Conservation (phyloP, 225 moss, liverwort and hornwort species). For the Takakia lepidozioides region DNA sequence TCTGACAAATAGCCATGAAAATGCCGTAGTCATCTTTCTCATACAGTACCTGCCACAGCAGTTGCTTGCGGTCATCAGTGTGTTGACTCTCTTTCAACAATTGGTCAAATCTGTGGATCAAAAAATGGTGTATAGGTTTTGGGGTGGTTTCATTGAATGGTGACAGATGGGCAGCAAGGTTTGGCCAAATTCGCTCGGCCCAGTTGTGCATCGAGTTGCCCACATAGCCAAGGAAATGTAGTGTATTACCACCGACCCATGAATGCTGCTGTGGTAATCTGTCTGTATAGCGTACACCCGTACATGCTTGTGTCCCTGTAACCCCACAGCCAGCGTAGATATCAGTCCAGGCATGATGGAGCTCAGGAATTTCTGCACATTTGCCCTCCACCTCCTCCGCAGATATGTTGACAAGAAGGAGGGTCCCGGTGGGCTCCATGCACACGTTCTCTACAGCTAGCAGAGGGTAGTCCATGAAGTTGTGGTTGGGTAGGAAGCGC, state of each 20-base stretch:
- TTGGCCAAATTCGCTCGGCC: constrained; percentile 47
- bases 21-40: too few relatives aligned
- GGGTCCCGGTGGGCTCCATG: constrained; percentile 17
- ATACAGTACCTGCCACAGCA: constrained; percentile 41
- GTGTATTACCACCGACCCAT: constrained; percentile 27
- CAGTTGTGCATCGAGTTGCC: constrained; percentile 49
- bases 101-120: constrained; percentile 40
- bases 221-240: constrained; percentile 29
- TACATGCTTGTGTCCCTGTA: constrained; percentile 22
- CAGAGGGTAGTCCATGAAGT: constrained; percentile 25
- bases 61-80: constrained; percentile 13
- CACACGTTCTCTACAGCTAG: constrained; percentile 39
- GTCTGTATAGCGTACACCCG: constrained; percentile 15
- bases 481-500: constrained; percentile 32
- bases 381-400: constrained; percentile 17
- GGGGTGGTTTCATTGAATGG: constrained; percentile 25
- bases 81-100: constrained; percentile 20
- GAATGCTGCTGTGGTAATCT: constrained; percentile 15
- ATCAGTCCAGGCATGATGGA: constrained; percentile 25
- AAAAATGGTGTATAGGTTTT: constrained; percentile 29
- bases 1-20: too few relatives aligned
- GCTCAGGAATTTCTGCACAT: constrained; percentile 19
- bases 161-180: constrained; percentile 12
- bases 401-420: constrained; percentile 20
- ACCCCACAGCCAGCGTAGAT: constrained; percentile 29